Conservation (phyloP, 2,329 filamentous ascomycete genomes). For the Colletotrichum karsti region DNA sequence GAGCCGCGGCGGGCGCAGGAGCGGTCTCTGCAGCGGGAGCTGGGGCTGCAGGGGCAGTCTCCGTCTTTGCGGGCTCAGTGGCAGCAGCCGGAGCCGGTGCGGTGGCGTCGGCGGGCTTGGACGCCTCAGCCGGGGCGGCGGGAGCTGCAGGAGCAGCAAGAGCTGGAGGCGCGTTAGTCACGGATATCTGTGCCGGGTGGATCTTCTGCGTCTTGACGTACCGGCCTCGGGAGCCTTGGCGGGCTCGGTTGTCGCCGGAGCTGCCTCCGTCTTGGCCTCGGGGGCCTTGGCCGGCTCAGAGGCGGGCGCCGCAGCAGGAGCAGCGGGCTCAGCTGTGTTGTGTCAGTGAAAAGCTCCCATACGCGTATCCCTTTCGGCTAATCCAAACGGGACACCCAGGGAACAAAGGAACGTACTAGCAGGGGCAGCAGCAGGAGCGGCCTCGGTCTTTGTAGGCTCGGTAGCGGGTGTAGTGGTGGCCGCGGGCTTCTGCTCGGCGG, state of each 20-base stretch:
- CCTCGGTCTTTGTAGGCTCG: slow-evolving; percentile 37
- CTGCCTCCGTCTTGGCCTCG: slow-evolving; percentile 22
- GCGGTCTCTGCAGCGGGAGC: slow-evolving; percentile 31
- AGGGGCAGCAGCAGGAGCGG: slow-evolving; percentile 26
- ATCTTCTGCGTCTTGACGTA: not conserved
- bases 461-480: slow-evolving; percentile 36
- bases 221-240: slow-evolving; percentile 26
- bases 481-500: slow-evolving; percentile 36
- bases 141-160: slow-evolving; percentile 37
- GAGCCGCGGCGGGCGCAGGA: not conserved
- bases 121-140: slow-evolving; percentile 28
- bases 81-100: slow-evolving; percentile 34
- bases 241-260: slow-evolving; percentile 27
- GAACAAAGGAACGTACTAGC: slow-evolving; percentile 16
- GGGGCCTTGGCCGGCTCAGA: slow-evolving; percentile 28
- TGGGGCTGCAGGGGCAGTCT: slow-evolving; percentile 31
- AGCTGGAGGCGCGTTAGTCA: slow-evolving; percentile 30
- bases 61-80: slow-evolving; percentile 30
- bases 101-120: slow-evolving; percentile 27
- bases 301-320: slow-evolving; percentile 18
- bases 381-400: not conserved
- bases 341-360: not conserved
- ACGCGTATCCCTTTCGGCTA: not conserved
- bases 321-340: slow-evolving; percentile 23
- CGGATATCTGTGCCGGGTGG: not conserved